Evolutionary conservation across 352 stramenopile species (phyloP), one percentile per base, ranked within the genome.

Genomic region (Saprolegnia diclina): DNA sequence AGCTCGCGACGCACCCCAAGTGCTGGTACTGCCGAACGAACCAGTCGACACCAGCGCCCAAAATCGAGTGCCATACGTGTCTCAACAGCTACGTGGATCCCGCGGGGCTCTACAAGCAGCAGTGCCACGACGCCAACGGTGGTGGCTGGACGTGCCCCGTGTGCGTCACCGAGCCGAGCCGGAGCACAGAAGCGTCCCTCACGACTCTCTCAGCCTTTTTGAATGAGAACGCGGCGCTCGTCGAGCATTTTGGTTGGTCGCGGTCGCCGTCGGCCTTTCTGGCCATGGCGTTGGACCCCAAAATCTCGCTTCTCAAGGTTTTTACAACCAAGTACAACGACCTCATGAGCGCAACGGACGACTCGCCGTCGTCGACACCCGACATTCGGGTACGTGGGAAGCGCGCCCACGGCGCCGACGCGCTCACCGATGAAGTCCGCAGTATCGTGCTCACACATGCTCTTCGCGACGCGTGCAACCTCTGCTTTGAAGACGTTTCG

Each of bases 31-130:
- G 63, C 18, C 63, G 63, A 5, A 52, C n/a, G 9, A 21, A 32
- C 9, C 4, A 38, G 4, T 37, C 37, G 26, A 21, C 48, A 5
- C 37, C 24, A 4, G 11, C 46, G 40, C 38, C 16, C 32, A 44
- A 13, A 10, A 24, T 69, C 18, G 63, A 69, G 26, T 69, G 63
- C 38, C 11, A 21, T 18, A 21, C 6, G 9, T 69, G 63, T 24
- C 29, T 69, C 16, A 69, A 69, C 63, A n/a, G 21, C 19, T 69
- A 63, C 38, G 19, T 69, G 5, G 63, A 69, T n/a, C 63, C 63
- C 9, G 26, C 63, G 21, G 42, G 46, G 10, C 35, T 69, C 29
- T 19, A 61, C 38, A 9, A 50, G 19, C 5, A 24, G 13, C 38
- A 24, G 18, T 9, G 7, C n/a, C 0, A 37, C 29, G 29, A 35